A percentile compares a stretch with the other conserved stretches of the same genome.
phyloP scores from a whole-genome alignment of 495 filamentous ascomycete genomes.

The Rusavskia elegans region DNA sequence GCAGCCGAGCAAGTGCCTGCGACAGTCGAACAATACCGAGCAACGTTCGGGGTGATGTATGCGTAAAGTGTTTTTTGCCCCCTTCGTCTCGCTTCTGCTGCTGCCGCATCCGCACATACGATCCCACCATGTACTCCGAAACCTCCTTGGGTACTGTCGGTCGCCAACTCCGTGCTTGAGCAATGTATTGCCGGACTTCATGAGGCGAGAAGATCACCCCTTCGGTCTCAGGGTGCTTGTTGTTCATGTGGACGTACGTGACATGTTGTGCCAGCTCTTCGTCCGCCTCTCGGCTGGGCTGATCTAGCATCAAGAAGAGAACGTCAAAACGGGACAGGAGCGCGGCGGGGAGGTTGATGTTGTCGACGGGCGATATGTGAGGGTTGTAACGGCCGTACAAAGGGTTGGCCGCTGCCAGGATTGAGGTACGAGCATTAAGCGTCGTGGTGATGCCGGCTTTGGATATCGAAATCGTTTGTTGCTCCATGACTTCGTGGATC shows the following conservation, averaged over 20 bases:
- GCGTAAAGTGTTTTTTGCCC: conserved; percentile 75
- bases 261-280: conserved; percentile 93
- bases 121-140: conserved; percentile 89
- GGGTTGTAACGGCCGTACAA: conserved; percentile 98
- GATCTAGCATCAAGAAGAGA: conserved; percentile 91
- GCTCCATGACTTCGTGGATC: conserved; percentile 99
- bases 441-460: conserved; percentile 96
- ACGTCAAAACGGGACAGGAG: conserved; percentile 94
- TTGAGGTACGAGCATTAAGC: conserved; percentile 88
- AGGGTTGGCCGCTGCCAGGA: conserved; percentile 95
- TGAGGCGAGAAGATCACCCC: conserved; percentile 70
- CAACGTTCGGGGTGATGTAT: conserved; percentile 84
- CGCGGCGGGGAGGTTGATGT: conserved; percentile 94
- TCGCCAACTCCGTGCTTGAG: conserved; percentile 75
- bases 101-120: conserved; percentile 83
- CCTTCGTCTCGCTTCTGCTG: conserved; percentile 79
- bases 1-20: conserved; percentile 85
- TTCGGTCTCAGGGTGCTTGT: conserved; percentile 69
- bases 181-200: conserved; percentile 91
- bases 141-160: conserved; percentile 69
- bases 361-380: conserved; percentile 87
- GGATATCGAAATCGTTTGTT: conserved; percentile 96
- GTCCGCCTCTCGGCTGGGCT: conserved; percentile 71
- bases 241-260: conserved; percentile 94
- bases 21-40: conserved; percentile 84